Evolutionary conservation across 1,139 yeast species (phyloP), one percentile per base, ranked within the genome.

Genomic region (Yamadazyma epiphylla): DNA sequence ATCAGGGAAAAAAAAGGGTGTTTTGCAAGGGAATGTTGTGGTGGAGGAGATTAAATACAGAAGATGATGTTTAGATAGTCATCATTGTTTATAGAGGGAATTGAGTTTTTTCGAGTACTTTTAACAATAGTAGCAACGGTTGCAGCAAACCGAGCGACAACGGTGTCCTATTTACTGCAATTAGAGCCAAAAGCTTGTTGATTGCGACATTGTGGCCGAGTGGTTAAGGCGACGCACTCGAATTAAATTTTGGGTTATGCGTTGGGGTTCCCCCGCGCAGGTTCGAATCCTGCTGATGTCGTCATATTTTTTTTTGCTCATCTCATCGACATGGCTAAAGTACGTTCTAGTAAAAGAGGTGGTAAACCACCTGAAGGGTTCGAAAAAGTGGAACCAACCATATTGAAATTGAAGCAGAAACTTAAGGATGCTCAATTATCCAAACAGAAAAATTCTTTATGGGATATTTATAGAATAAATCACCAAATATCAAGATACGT

Each of bases 251-350:
- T 43, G 60, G 51, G 69, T 52, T 63, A 58, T 63, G 78, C 77
- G 72, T 78, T 83, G 87, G 84, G 80, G 73, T 69, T 70, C 74
- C 22, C 84, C 86, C 84, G 84, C 87, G 85, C 84, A 79, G 86
- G 87, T 80, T 80, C 86, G 80, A 80, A 77, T 79, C 86, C 86
- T 78, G 86, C 84, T 71, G 82, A 77, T 78, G 85, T 77, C 86
- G 86, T 39, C 37, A 53, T 55, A 54, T 60, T 58, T 55, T 55
- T 55, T 11, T 22, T 23, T 21, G 7, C 13, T 19, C 19, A 14
- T 26, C 13, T 15, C 25, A 13, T 8, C 11, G 3, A 5, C 7
- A 71, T 70, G 77, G 69, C 73, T 4, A 64, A 59, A 38, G 46
- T 55, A 41, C 64, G 62, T 43, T 62, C 68, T 19, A 56, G 55